Evolutionary conservation across 345 rosid genomes (phyloP), one percentile per base, ranked within the genome.

Genomic region (rapeseed (Brassica napus)): DNA sequence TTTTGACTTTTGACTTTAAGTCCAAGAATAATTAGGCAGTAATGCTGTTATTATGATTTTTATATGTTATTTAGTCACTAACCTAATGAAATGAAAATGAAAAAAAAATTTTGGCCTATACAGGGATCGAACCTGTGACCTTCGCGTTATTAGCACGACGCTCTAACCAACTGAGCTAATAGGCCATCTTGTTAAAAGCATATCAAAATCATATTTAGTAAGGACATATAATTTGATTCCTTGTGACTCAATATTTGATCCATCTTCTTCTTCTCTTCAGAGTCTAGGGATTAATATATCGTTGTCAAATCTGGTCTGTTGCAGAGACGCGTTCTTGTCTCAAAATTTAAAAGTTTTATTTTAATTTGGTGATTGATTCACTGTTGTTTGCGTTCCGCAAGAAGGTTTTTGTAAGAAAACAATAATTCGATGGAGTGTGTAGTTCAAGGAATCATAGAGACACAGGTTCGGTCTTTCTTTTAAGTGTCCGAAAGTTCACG

Each of bases 141-240:
- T 89, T 89, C 85, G 94, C 97, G 93, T 92, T 86, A 91, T 88
- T 92, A 89, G 90, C 94, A 89, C 91, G 89, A 91, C 94, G 89
- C 93, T 91, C 90, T 92, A 89, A 89, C 97, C 94, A 88, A 2
- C 97, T 87, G 87, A 90, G 87, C 88, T 86, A 86, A 87, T 83
- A 85, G 86, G 88, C 74, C 78, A 15, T 47, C 11, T 42, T 42
- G 49, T 3, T 42, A 8, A 35, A 7, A 7, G 11, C 8, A 35
- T 35, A 35, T 28, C 31, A 4, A 28, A 28, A 28, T 28, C 4
- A 28, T 28, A 28, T 28, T 28, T 28, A 28, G 31, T 0, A 28
- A 28, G 4, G 1, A 21, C 30, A 26, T 26, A 26, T 26, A 26
- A 26, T 26, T 2, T 26, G 30, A 26, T 26, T 26, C 4, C 30